Evolutionary conservation across 192 early-diverging fungal species (phyloP).

Genomic region (Backusella morwellensis): DNA sequence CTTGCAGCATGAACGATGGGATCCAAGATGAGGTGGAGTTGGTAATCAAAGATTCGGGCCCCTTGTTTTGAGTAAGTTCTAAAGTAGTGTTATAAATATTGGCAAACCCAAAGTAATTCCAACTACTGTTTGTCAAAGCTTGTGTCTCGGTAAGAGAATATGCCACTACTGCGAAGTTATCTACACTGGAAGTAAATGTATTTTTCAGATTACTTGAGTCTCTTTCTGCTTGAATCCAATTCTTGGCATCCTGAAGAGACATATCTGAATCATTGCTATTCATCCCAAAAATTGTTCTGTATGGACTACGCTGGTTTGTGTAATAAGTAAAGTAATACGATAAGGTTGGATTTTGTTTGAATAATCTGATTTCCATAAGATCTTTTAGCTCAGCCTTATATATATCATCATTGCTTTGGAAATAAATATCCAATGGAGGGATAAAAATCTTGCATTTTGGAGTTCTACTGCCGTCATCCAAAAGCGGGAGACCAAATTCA

Average conservation of each 20-base stretch:
- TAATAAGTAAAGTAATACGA: neutral
- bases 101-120: conserved; percentile 12
- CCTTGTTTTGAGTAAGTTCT: neutral
- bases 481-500: no score
- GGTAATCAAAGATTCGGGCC: neutral
- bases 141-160: neutral
- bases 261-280: neutral
- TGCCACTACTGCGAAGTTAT: neutral
- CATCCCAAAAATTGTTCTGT: neutral
- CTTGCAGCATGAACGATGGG: neutral
- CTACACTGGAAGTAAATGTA: neutral
- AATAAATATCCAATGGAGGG: neutral
- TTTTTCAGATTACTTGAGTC: neutral
- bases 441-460: neutral
- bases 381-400: neutral
- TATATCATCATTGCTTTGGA: neutral
- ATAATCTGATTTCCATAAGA: neutral
- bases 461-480: neutral
- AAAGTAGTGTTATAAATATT: neutral
- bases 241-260: neutral
- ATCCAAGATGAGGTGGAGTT: neutral
- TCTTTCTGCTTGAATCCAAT: neutral
- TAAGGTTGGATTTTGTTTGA: neutral
- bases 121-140: neutral
- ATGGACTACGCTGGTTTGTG: neutral